Evolutionary conservation across 306 rosid genomes (phyloP), one percentile per base, ranked within the genome.

Genomic region (Hylodesmum podocarpum): DNA sequence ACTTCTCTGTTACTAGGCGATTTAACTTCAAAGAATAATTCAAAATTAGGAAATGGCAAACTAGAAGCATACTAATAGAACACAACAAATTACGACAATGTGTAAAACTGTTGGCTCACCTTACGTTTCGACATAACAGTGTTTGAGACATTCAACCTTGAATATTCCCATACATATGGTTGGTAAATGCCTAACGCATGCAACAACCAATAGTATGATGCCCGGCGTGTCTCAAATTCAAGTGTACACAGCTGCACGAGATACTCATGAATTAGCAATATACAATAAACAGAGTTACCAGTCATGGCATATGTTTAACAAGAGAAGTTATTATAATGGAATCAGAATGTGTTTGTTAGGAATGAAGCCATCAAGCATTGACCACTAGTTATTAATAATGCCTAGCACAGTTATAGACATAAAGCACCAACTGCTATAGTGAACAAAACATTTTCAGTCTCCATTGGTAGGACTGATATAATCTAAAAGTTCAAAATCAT

Each of bases 181-280:
- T 96, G 97, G 86, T 91, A 96, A 40, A 92, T 83, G 77, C 87
- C 89, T 61, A 96, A 76, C 1, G 87, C 79, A 57, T 96, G 96
- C 77, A 96, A 81, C 66, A 96, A 70, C 99, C 99, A 96, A 58
- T 92, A 96, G 84, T 96, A 96, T 0, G 99, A 95, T 15, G 99
- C 97, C 47, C 99, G 94, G 34, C 98, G 99, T 51, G 99, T 96
- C 90, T 96, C 99, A 83, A 96, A 96, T 80, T 92, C 99, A 82
- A 95, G 94, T 7, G 99, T 88, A 61, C 99, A 96, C 16, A 92
- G 82, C 99, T 96, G 91, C 88, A 85, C 25, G 51, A 57, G 67
- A 70, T 24, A 70, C 22, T 37, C 58, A 68, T 36, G 55, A 41
- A 72, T 64, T 63, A 57, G 69, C 33, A 72, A 59, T 37, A 28